These are phyloP conservation scores for Coriolopsis trogii DNA, from an alignment of 1,284 basidiomycete genomes.

Conservation along the genomic window DNA sequence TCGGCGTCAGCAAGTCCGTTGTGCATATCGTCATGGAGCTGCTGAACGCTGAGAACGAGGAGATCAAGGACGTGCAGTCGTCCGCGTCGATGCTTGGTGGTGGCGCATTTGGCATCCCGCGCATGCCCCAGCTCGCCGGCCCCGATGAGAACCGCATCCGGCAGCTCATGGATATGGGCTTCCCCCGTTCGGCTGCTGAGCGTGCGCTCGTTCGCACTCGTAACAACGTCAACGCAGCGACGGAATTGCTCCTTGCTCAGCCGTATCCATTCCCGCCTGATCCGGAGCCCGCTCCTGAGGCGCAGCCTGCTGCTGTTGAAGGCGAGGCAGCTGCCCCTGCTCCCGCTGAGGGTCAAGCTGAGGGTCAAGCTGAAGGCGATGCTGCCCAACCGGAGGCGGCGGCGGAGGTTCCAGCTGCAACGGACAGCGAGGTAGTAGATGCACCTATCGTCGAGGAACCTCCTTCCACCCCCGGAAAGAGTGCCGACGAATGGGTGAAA, in stretches of 20 bases:
- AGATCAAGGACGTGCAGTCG: slow-evolving; percentile 45
- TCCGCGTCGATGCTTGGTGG: slow-evolving; percentile 19
- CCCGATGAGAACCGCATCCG: slow-evolving; percentile 80
- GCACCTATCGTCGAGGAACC: slow-evolving; percentile 24
- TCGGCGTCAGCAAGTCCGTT: slow-evolving; percentile 73
- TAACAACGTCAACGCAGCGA: slow-evolving; percentile 90
- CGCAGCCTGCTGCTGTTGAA: slow-evolving; percentile 27
- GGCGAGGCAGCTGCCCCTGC: slow-evolving; percentile 25
- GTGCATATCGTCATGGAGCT: slow-evolving; percentile 84
- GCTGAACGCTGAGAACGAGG: slow-evolving; percentile 82
- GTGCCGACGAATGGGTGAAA: slow-evolving; percentile 60
- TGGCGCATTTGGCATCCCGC: slow-evolving; percentile 37
- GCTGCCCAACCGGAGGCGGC: slow-evolving; percentile 21
- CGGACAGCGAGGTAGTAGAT: slow-evolving; percentile 2
- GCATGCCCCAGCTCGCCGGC: slow-evolving; percentile 44
- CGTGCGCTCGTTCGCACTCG: slow-evolving; percentile 82
- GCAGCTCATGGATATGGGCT: slow-evolving; percentile 96
- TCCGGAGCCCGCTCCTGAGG: slow-evolving; percentile 43
- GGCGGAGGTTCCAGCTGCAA: slow-evolving; percentile 4
- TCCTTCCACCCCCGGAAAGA: slow-evolving; percentile 41
- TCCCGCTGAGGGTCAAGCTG: slow-evolving; percentile 21
- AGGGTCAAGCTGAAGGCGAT: slow-evolving; percentile 13
- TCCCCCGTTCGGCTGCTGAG: slow-evolving; percentile 84
- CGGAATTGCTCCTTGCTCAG: slow-evolving; percentile 85
- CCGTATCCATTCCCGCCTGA: slow-evolving; percentile 80